Conservation (phyloP, 2,329 filamentous ascomycete genomes). For the Cucurbitaria berberidis region DNA sequence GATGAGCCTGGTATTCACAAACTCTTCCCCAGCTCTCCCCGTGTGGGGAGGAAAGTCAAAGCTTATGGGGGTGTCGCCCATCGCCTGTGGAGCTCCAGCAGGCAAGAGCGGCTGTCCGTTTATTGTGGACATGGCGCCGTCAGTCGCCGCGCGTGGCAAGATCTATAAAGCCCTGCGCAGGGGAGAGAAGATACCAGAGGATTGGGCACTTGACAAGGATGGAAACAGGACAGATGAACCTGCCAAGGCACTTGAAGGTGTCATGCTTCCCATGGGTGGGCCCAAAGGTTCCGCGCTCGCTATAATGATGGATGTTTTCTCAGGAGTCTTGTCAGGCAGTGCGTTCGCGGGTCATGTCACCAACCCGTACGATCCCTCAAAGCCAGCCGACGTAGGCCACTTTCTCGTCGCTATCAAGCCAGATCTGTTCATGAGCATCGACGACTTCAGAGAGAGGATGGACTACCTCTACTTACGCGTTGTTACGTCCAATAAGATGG, state of each 20-base stretch:
- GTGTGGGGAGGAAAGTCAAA: constrained; percentile 72
- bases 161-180: constrained; percentile 72
- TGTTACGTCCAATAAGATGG: constrained; percentile 59
- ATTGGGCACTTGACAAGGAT: constrained; percentile 77
- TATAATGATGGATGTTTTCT: constrained; percentile 91
- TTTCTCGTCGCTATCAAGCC: constrained; percentile 71
- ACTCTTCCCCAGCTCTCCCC: constrained; percentile 71
- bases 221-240: constrained; percentile 76
- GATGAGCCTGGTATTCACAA: constrained; percentile 68
- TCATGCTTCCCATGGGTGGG: constrained; percentile 86
- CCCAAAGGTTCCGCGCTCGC: constrained; percentile 79
- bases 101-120: constrained; percentile 64
- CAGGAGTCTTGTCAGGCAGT: constrained; percentile 75
- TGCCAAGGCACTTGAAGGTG: constrained; percentile 66
- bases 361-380: constrained; percentile 74
- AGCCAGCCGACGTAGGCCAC: constrained; percentile 74
- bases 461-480: constrained; percentile 64
- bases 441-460: constrained; percentile 71
- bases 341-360: constrained; percentile 81
- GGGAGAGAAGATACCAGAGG: constrained; percentile 71
- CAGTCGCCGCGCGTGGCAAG: constrained; percentile 72
- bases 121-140: constrained; percentile 77
- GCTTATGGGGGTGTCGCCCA: constrained; percentile 75
- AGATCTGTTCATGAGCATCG: constrained; percentile 73
- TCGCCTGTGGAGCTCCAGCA: constrained; percentile 77